These are phyloP conservation scores for Orbilia ellipsospora DNA, from an alignment of 2,329 filamentous ascomycete genomes.

Conservation along the genomic window DNA sequence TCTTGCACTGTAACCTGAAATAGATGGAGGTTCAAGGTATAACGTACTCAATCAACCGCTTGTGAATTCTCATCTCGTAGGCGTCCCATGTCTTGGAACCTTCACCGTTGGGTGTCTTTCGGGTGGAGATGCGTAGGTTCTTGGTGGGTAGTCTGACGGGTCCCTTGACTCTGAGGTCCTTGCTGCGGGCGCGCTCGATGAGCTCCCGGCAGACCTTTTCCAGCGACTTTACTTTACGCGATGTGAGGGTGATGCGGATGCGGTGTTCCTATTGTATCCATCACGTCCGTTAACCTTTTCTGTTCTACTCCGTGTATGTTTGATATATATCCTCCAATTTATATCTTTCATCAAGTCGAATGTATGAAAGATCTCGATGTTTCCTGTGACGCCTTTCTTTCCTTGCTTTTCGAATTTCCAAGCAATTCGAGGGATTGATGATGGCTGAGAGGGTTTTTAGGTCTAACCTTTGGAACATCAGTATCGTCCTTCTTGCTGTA, in stretches of 20 bases:
- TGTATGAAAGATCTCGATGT: not conserved
- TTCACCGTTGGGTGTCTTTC: conserved; percentile 99
- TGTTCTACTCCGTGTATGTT: not conserved
- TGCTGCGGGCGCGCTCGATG: conserved; percentile 97
- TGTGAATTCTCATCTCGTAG: conserved; percentile 99
- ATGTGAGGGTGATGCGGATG: conserved; percentile 97
- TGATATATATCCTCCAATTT: not conserved
- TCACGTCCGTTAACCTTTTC: not conserved
- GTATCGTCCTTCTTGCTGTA: conserved; percentile 45
- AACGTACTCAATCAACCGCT: conserved; percentile 89
- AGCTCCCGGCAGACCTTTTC: conserved; percentile 99
- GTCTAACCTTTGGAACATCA: conserved; percentile 54
- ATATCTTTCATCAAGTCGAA: not conserved
- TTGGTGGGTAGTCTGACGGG: conserved; percentile 98
- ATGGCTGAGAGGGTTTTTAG: not conserved
- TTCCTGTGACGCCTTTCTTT: not conserved
- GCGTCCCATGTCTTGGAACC: conserved; percentile 99
- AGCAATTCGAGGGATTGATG: not conserved
- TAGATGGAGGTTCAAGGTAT: not conserved
- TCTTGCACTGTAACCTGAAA: not conserved
- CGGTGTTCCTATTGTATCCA: conserved; percentile 70
- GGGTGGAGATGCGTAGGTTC: conserved; percentile 94
- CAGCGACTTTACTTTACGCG: conserved; percentile 91
- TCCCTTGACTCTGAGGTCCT: conserved; percentile 98
- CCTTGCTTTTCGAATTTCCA: not conserved